A percentile compares a stretch with the other conserved stretches of the same genome.
Evolutionary conservation across 495 filamentous ascomycete species (phyloP).

Genomic region (Lentithecium fluviatile): DNA sequence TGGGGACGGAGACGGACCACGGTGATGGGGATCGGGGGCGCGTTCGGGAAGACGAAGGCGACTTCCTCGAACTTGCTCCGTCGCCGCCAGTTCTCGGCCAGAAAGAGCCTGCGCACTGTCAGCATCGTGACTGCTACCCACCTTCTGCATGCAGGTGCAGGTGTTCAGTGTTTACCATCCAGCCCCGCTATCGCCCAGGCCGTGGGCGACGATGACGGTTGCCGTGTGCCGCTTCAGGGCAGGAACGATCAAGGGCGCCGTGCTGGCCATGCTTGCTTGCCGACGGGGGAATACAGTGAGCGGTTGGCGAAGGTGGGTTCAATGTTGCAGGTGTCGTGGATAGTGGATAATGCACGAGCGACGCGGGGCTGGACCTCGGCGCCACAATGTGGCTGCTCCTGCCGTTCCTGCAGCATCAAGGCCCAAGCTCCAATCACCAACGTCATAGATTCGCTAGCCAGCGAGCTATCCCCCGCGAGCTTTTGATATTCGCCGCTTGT

Average conservation of each 20-base stretch:
- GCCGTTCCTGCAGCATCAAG: conserved; percentile 19
- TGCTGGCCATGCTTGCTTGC: conserved; percentile 54
- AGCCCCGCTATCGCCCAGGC: conserved; percentile 73
- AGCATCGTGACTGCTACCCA: not conserved
- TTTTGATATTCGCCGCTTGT: not conserved
- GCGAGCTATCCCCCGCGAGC: no score
- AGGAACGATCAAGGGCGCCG: conserved; percentile 71
- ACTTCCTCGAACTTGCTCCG: conserved; percentile 83
- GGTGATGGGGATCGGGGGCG: conserved; percentile 86
- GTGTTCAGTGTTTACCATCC: conserved; percentile 46
- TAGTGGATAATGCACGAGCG: not conserved
- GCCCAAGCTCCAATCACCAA: conserved; percentile 23
- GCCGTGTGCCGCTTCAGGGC: conserved; percentile 89
- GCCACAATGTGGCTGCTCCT: conserved; percentile 1
- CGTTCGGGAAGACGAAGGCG: conserved; percentile 90
- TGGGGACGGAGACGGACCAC: conserved; percentile 61
- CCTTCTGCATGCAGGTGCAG: not conserved
- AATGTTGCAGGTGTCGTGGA: no score
- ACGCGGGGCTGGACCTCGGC: conserved; percentile 10
- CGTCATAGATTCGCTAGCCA: conserved; percentile 20
- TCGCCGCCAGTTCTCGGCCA: conserved; percentile 88
- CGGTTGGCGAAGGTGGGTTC: no score
- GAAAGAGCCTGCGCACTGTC: conserved; percentile 54
- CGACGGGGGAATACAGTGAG: not conserved
- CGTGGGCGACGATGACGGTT: conserved; percentile 91